Percentiles rank a stretch among this genome's conserved stretches.
Evolutionary conservation across 768 basidiomycete species (phyloP).

Genomic region (Favolaschia claudopus): DNA sequence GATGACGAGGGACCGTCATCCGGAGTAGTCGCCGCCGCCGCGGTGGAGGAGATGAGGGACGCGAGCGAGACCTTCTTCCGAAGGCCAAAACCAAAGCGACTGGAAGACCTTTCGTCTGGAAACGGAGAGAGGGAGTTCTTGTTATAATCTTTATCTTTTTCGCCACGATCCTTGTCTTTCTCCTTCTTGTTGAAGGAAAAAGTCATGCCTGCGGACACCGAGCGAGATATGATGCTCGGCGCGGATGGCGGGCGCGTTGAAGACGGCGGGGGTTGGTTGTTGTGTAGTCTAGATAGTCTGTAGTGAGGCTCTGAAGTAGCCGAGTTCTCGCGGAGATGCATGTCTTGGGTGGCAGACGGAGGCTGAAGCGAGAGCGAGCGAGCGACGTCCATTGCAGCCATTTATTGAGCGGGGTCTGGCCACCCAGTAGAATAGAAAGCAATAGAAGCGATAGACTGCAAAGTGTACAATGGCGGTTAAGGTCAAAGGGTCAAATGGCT

Average conservation of each 20-base stretch:
- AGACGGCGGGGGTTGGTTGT: constrained; percentile 38
- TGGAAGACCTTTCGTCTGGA: constrained; percentile 18
- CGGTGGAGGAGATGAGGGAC: constrained; percentile 11
- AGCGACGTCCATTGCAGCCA: constrained; percentile 22
- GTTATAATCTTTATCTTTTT: background rate
- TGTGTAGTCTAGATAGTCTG: constrained; percentile 31
- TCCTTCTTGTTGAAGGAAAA: constrained; percentile 42
- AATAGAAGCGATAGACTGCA: background rate
- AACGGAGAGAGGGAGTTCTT: constrained; percentile 1
- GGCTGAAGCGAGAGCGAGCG: constrained; percentile 11
- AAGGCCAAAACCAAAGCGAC: constrained; percentile 18
- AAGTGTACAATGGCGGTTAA: constrained; percentile 14
- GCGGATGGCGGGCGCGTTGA: constrained; percentile 40
- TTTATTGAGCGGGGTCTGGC: constrained; percentile 9
- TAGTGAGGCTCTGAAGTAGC: constrained; percentile 26
- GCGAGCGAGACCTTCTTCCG: constrained; percentile 28
- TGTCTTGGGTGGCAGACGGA: background rate
- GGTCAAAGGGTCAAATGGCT: too few species aligned
- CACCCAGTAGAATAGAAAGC: background rate
- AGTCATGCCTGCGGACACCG: constrained; percentile 43
- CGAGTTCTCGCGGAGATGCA: constrained; percentile 1
- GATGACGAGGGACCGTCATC: constrained; percentile 6
- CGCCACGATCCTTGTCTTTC: constrained; percentile 34
- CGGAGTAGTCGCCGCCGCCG: background rate
- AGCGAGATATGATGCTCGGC: constrained; percentile 26